Conservation (phyloP, 1,139 yeast genomes). For the Yamadazyma atmosphaerica region DNA sequence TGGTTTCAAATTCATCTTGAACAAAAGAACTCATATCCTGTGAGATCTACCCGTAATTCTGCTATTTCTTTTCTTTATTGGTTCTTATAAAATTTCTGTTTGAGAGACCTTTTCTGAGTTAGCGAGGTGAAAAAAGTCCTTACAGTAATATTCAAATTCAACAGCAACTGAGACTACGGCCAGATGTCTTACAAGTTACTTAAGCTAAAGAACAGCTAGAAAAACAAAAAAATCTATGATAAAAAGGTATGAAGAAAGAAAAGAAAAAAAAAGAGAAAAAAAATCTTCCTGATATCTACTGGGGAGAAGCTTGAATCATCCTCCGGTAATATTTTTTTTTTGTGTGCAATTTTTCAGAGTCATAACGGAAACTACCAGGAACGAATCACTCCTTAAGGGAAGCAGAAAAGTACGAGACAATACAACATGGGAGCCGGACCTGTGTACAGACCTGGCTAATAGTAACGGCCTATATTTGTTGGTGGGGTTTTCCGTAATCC, state of each 20-base stretch:
- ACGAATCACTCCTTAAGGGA: not conserved
- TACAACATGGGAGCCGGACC: no score
- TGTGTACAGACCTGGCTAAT: no score
- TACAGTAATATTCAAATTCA: no score
- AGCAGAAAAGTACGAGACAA: not conserved
- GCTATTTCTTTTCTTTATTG: no score
- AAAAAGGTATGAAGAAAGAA: not conserved
- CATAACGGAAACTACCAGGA: not conserved
- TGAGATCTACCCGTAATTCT: no score
- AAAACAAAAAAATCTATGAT: not conserved
- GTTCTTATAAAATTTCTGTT: not conserved
- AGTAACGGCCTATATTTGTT: no score
- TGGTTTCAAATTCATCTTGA: slow-evolving; percentile 40
- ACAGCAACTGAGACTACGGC: not conserved
- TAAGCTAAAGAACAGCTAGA: no score
- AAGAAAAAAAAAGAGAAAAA: not conserved
- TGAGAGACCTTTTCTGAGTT: slow-evolving; percentile 1
- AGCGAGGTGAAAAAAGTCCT: not conserved
- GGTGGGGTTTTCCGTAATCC: not conserved
- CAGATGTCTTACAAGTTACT: not conserved
- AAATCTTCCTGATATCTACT: not conserved
- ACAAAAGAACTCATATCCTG: slow-evolving; percentile 26
- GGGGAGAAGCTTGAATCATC: not conserved
- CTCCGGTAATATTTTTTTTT: no score
- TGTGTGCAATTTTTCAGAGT: not conserved